Evolutionary conservation across 352 stramenopile genomes (phyloP).

Genomic region (Pseudoperonospora humuli): DNA sequence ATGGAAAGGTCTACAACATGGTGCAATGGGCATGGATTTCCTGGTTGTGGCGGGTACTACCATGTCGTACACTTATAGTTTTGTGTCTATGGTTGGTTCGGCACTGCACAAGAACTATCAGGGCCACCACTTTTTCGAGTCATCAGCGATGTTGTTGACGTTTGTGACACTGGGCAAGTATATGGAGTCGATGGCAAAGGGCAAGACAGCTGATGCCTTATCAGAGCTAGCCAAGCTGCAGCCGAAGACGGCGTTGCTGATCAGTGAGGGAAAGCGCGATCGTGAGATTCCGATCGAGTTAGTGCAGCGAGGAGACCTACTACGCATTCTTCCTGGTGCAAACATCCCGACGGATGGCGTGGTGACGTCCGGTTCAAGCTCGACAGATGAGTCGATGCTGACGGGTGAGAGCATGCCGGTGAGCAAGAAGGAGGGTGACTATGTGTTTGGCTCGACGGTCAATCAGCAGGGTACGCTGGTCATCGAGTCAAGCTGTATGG

Average conservation of each 20-base stretch:
- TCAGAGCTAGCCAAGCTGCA: constrained; percentile 70
- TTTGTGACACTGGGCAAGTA: constrained; percentile 86
- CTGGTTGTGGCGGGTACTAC: constrained; percentile 77
- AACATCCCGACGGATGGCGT: constrained; percentile 82
- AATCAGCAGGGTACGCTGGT: constrained; percentile 80
- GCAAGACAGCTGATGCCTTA: constrained; percentile 70
- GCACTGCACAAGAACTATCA: constrained; percentile 50
- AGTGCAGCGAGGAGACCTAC: constrained; percentile 70
- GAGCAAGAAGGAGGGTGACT: constrained; percentile 59
- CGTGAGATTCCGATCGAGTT: constrained; percentile 75
- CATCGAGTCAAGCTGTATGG: constrained; percentile 77
- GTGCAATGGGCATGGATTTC: constrained; percentile 87
- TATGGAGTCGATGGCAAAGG: constrained; percentile 85
- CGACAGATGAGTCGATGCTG: constrained; percentile 74
- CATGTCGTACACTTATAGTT: constrained; percentile 83
- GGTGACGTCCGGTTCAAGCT: constrained; percentile 55
- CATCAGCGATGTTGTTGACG: constrained; percentile 77
- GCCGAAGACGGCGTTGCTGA: constrained; percentile 65
- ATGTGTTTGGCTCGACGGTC: constrained; percentile 82
- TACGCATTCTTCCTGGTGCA: constrained; percentile 60
- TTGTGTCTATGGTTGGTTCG: constrained; percentile 69
- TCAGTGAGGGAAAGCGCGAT: constrained; percentile 42
- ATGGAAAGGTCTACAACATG: constrained; percentile 74
- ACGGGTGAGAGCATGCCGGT: constrained; percentile 87
- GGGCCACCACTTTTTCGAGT: constrained; percentile 87